Evolutionary conservation across 768 basidiomycete genomes (phyloP), one percentile per base, ranked within the genome.

Genomic region (Boletus sp.): DNA sequence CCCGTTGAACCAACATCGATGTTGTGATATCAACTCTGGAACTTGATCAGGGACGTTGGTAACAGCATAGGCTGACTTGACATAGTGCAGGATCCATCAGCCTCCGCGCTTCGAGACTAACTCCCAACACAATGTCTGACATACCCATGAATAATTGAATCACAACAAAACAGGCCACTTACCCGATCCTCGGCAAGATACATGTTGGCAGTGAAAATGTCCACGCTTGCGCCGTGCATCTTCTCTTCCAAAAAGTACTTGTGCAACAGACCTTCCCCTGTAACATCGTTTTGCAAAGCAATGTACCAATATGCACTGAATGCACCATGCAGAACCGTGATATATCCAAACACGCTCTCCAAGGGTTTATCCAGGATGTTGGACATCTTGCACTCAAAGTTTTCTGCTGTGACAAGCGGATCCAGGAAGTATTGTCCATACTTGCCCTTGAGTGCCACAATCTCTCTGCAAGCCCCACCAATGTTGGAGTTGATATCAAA

Each of bases 181-280:
- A 82, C 80, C 55, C 89, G 85, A 78, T 94, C 93, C 72, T 95
- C 93, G 9, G 93, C 93, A 15, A 96, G 81, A 68, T 95, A 98
- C 93, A 96, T 96, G 68, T 96, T 96, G 28, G 94, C 91, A 5
- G 92, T 94, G 74, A 95, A 95, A 57, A 96, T 94, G 67, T 93
- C 92, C 1, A 90, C 89, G 14, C 84, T 89, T 4, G 89, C 85
- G 33, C 89, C 90, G 59, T 91, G 90, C 87, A 97, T 89, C 66
- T 87, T 93, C 78, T 99, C 97, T 6, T 96, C 97, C 24, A 97
- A 75, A 79, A 99, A 99, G 76, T 99, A 98, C 73, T 96, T 93
- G 66, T 93, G 89, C 63, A 98, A 67, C 0, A 93, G 96, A 0
- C 95, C 96, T 64, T 94, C 84, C 0, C 94, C 95, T 24, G 68